Conservation (phyloP, 116 monocot species). For the Cymodocea nodosa region DNA sequence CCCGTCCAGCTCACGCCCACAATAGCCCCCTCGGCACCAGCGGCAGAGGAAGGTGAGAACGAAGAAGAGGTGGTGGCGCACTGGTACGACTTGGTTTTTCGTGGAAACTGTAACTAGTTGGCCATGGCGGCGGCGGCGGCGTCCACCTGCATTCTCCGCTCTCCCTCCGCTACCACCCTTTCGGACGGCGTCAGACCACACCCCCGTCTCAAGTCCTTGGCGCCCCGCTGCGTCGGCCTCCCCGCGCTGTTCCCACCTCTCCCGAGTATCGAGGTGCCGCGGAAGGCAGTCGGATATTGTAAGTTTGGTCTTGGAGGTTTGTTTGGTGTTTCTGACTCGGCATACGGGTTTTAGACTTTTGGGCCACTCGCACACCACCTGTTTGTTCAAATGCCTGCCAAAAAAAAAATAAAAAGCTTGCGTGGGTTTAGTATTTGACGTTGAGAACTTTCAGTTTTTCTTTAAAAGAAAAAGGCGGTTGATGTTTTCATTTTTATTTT, state of each 20-base stretch:
- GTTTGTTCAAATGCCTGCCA: background rate
- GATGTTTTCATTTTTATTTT: background rate
- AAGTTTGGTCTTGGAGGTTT: constrained; percentile 1
- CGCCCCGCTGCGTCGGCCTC: constrained; percentile 5
- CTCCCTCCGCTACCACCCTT: constrained; percentile 4
- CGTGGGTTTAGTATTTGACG: too few relatives aligned
- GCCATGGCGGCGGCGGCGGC: constrained; percentile 3
- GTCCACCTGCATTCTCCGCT: background rate
- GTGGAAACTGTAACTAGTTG: too few relatives aligned
- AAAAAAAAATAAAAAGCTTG: background rate
- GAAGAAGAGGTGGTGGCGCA: too few relatives aligned
- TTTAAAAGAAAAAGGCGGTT: too few relatives aligned
- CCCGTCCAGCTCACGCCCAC: too few relatives aligned
- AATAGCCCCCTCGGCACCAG: too few relatives aligned
- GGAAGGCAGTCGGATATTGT: constrained; percentile 10
- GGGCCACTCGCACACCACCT: background rate
- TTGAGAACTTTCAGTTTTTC: too few relatives aligned
- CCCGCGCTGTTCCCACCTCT: constrained; percentile 6
- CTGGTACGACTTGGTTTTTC: too few relatives aligned
- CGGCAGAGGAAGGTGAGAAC: too few relatives aligned
- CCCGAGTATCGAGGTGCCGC: background rate
- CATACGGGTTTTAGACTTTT: background rate
- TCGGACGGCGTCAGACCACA: background rate
- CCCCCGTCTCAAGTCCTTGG: background rate
- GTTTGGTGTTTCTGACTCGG: background rate